Conservation (phyloP, 495 filamentous ascomycete species). For the Talaromyces ruber region DNA sequence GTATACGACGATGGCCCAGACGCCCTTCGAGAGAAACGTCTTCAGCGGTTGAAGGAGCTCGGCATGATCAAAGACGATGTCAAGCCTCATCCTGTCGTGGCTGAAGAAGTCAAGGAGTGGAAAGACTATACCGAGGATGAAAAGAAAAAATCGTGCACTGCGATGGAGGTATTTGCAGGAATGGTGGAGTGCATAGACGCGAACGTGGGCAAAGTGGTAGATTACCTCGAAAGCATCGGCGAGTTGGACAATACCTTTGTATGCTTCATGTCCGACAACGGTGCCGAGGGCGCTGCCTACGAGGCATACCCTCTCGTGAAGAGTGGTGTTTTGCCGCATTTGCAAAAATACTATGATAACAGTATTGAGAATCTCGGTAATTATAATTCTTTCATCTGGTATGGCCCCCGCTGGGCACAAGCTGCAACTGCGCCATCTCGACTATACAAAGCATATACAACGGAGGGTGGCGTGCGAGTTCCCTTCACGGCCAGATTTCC, state of each 20-base stretch:
- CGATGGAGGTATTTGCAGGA: constrained; percentile 44
- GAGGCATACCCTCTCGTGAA: background rate
- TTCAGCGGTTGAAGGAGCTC: constrained; percentile 24
- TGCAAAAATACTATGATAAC: constrained; percentile 45
- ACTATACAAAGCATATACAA: constrained; percentile 42
- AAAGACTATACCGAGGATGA: constrained; percentile 29
- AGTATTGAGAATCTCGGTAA: constrained; percentile 41
- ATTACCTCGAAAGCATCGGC: constrained; percentile 35
- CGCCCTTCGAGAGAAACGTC: constrained; percentile 20
- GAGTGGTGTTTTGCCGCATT: background rate
- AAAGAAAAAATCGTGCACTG: constrained; percentile 27
- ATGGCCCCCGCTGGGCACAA: constrained; percentile 43
- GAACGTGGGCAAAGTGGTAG: constrained; percentile 39
- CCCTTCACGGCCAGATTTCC: constrained; percentile 32
- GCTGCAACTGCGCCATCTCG: constrained; percentile 46
- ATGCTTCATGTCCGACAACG: constrained; percentile 46
- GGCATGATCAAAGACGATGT: constrained; percentile 27
- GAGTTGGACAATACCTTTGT: constrained; percentile 47
- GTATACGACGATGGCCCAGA: constrained; percentile 33
- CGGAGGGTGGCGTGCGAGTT: constrained; percentile 42
- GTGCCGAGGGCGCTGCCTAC: constrained; percentile 34
- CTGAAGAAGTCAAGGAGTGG: constrained; percentile 20
- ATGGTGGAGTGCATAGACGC: constrained; percentile 45
- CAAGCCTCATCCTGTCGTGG: constrained; percentile 17
- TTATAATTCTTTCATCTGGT: constrained; percentile 42